These are phyloP conservation scores for Prototheca stagnorum DNA, from an alignment of 163 green algal genomes.

Conservation along the genomic window DNA sequence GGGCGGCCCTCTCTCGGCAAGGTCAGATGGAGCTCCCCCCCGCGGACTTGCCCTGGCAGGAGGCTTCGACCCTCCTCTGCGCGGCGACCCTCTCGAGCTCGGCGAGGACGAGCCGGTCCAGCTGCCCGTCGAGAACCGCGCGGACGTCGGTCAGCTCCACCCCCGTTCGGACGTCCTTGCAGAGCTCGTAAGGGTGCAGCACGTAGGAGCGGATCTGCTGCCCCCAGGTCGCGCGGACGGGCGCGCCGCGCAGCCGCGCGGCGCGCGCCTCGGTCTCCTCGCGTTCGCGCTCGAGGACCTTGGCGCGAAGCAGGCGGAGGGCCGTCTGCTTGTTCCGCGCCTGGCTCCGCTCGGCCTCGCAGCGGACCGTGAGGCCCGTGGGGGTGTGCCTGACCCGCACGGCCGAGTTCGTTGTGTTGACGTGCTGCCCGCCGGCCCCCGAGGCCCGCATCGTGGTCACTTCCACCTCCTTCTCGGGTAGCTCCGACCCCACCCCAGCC, in stretches of 20 bases:
- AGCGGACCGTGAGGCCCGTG: constrained; percentile 73
- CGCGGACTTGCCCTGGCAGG: too few relatives aligned
- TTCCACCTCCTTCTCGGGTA: constrained; percentile 71
- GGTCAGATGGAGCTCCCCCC: too few relatives aligned
- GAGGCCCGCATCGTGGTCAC: constrained; percentile 73
- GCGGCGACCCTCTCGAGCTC: too few relatives aligned
- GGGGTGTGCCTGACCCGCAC: constrained; percentile 87
- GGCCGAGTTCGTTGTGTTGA: constrained; percentile 80
- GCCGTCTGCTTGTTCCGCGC: constrained; percentile 42
- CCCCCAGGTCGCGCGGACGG: constrained; percentile 85
- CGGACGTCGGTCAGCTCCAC: constrained; percentile 52
- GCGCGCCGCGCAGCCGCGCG: constrained; percentile 72
- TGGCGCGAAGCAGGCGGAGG: constrained; percentile 52
- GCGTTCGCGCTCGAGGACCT: constrained; percentile 73
- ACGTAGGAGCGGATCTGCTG: constrained; percentile 98
- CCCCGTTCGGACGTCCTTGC: constrained; percentile 72
- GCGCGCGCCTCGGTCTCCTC: constrained; percentile 63
- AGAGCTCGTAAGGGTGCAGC: constrained; percentile 90
- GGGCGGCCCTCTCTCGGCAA: too few relatives aligned
- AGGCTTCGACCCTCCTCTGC: too few relatives aligned
- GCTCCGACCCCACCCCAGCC: constrained; percentile 20
- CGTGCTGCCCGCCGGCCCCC: constrained; percentile 87
- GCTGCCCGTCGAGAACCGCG: constrained; percentile 64
- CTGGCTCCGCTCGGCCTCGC: constrained; percentile 72
- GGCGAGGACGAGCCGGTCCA: constrained; percentile 65